phyloP scores from a whole-genome alignment of 1,139 yeast genomes.

The Scheffersomyces parashehatae region DNA sequence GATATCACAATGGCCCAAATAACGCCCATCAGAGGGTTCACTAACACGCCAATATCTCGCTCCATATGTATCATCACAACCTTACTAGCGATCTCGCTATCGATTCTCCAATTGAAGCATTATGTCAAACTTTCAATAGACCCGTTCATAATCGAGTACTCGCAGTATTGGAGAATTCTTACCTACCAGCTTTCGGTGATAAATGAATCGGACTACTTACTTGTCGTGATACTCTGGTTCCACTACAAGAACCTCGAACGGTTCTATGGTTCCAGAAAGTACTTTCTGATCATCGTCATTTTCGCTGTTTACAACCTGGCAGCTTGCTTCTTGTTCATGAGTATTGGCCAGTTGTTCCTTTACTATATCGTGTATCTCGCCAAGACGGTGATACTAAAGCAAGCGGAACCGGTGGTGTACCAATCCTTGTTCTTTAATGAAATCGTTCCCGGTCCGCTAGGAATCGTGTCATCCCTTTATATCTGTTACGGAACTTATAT shows the following conservation, averaged over 20 bases:
- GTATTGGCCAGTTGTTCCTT: slow-evolving; percentile 36
- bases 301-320: slow-evolving; percentile 38
- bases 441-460: slow-evolving; percentile 61
- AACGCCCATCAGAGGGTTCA: slow-evolving; percentile 54
- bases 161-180: slow-evolving; percentile 67
- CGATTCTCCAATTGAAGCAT: slow-evolving; percentile 59
- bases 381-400: slow-evolving; percentile 5
- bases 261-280: slow-evolving; percentile 61
- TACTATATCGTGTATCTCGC: slow-evolving; percentile 30
- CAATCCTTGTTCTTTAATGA: slow-evolving; percentile 35
- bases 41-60: slow-evolving; percentile 59
- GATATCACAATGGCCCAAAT: slow-evolving; percentile 11
- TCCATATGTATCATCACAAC: slow-evolving; percentile 43
- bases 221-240: slow-evolving; percentile 54
- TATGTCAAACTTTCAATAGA: slow-evolving; percentile 52
- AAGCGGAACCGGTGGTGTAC: slow-evolving; percentile 11
- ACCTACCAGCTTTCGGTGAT: slow-evolving; percentile 57
- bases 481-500: slow-evolving; percentile 56
- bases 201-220: slow-evolving; percentile 66
- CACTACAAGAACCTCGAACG: slow-evolving; percentile 66
- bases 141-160: slow-evolving; percentile 61
- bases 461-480: slow-evolving; percentile 58
- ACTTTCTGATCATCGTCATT: slow-evolving; percentile 38
- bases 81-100: slow-evolving; percentile 49
- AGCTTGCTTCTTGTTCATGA: slow-evolving; percentile 35